Base-by-base conservation (phyloP, 2,329 filamentous ascomycete species). In the Calycina marina region DNA sequence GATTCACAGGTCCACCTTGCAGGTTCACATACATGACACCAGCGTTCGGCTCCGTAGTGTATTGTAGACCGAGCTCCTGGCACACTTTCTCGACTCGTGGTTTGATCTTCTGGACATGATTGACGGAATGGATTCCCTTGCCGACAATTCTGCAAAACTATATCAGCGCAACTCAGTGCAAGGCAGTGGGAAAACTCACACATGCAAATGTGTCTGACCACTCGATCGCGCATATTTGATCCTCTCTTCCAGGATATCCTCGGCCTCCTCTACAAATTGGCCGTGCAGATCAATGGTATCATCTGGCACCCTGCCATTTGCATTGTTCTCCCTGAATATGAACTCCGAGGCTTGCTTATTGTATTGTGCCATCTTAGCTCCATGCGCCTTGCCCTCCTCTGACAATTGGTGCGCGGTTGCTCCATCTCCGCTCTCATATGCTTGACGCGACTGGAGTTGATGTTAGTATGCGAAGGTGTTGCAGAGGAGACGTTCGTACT, bases 301-400 rank as follows among this genome's bases (percentile, higher is more conserved):
- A 25, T 64, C 63, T 11, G 72, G 67, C 6, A 93, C 78, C 39
- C 78, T 73, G 12, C 73, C 81, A 3, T 64, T 56, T 13, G 81
- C 76, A 54, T 96, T 96, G 63, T 94, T 94, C 60, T 88, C 84
- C 25, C 85, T 77, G 63, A 98, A 94, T 53, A 96, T 96, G 57
- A 72, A 93, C 37, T 94, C 82, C 38, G 82, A 83, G 1, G 90
- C 90, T 56, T 93, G 84, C 43, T 71, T 74, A 64, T 94, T 94
- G 61, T 85, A 92, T 38, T 77, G 65, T 44, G 92, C 83, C 72
- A 92, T 90, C 53, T 78, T 71, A 37, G 73, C 71, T 25, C 77
- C 85, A 56, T 96, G 86, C 27, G 62, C 58, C 59, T 96, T 93
- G 51, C 81, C 83, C 57, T 93, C 72, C 48, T 90, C 75, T 24